These are phyloP conservation scores for Saccharum officinarum DNA, from an alignment of 176 grass and related monocot genomes.

Conservation along the genomic window DNA sequence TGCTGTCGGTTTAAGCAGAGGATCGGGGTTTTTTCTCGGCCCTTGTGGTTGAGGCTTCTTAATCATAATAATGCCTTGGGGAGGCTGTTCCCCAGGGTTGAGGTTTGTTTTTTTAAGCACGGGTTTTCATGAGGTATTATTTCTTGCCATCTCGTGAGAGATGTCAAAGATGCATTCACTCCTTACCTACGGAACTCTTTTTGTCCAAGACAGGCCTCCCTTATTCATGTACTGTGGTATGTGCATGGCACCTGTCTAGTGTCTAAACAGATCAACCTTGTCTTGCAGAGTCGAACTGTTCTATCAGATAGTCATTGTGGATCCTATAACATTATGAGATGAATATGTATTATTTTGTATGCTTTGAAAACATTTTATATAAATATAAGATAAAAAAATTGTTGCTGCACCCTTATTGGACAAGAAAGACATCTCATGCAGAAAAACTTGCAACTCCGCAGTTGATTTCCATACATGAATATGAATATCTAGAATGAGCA, in stretches of 20 bases:
- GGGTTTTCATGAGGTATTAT: slow-evolving; percentile 5
- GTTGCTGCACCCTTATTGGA: background rate
- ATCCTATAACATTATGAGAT: background rate
- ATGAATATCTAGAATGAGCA: background rate
- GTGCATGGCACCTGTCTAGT: background rate
- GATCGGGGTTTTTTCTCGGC: background rate
- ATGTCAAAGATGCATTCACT: background rate
- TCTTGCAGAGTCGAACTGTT: background rate
- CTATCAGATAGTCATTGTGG: background rate
- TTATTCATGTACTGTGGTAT: background rate
- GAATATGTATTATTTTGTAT: background rate
- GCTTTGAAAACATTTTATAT: background rate
- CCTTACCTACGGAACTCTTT: background rate
- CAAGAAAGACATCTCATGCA: background rate
- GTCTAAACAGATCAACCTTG: background rate
- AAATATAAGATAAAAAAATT: background rate
- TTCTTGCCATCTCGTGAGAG: background rate
- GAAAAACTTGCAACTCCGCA: background rate
- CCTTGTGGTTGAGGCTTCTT: too few relatives aligned
- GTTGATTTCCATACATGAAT: background rate
- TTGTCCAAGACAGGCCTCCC: background rate
- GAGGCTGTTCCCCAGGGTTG: background rate
- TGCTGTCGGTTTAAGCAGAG: background rate
- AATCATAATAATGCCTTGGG: too few relatives aligned
- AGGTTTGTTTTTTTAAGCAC: background rate